Base-by-base conservation (phyloP, 179 eudicot genomes). In the Carnegiea gigantea region DNA sequence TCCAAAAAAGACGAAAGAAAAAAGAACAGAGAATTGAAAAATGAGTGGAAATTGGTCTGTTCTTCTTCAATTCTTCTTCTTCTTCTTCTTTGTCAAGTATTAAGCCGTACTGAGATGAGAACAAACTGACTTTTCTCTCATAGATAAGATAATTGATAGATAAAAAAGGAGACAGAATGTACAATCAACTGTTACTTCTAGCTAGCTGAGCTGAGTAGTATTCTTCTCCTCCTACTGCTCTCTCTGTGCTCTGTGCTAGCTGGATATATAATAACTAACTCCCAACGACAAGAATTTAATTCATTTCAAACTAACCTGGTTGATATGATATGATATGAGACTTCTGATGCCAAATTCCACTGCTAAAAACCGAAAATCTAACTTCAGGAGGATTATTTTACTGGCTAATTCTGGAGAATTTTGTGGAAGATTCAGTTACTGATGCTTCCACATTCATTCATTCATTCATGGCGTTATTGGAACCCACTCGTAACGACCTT, bases 401-500 rank as follows among this genome's bases (percentile, higher is more conserved):
- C 51, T 17, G 60, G 67, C 26, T 62, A 46, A 54, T 79, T 77
- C 59, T 81, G 80, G 79, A 49, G 70, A 62, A 64, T 67, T 3
- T 44, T 8, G 6, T 62, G 36, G n/a, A 21, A 54, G 12, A 62
- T 62, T 62, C 28, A 26, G 7, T 62, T 4, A 4, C 70, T 54
- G 44, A 40, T 40, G 44, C 44, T 17, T 36, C 59, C 4, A 24
- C 36, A 28, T 28, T 28, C 30, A 28, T 28, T n/a, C n/a, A 9
- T 10, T 12, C 57, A 26, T 64, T 92, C 90, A 90, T 76, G 91
- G 95, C 85, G 89, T 91, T 64, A 89, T 79, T 64, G 36, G 89
- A 80, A 89, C 86, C 99, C 99, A 96, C 74, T 92, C 93, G 83
- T 89, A 94, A 26, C 97, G 95, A 18, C 99, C 99, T 85, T 91